Evolutionary conservation across 23 red algal genomes (phyloP), one percentile per base, ranked within the genome.

Genomic region (Agarophyton chilense): DNA sequence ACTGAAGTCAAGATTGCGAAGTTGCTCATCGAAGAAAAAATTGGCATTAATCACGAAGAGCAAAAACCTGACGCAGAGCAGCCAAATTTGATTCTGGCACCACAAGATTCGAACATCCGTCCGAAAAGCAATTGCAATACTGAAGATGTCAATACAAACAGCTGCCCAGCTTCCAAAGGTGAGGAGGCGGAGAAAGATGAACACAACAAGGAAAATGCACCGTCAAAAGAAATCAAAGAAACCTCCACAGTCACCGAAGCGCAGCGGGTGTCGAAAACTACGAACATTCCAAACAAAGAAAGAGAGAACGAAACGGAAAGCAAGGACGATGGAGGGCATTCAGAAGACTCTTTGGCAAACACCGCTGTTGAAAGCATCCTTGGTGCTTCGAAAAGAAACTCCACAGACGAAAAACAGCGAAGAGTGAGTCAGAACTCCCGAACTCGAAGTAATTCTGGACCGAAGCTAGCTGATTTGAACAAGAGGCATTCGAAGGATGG

Each of bases 1-100:
- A 65, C 79, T 14, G 55, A 83, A 47, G 79, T 83, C 17, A 83
- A 83, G 53, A 83, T 83, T 12, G 79, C 79, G 1, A 61, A 65
- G 39, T n/a, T 83, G 16, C 56, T 83, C 13, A 83, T 83, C 25
- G 79, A 83, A 66, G 79, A 83, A 47, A 61, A 65, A 33, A 61
- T 64, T 31, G 79, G 79, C 34, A 52, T 83, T 25, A 29, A 60
- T 11, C 68, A 74, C 24, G 68, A 74, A 7, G 39, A 46, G 21
- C 31, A 65, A 33, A 42, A 18, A 6, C 40, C 2, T 17, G 43
- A 43, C 10, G 68, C 13, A 24, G 68, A 74, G 6, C 29, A 74
- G 24, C 14, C 60, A 36, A 45, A 26, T 21, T 43, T 39, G 3
- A 39, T 74, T 14, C 68, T 74, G 5, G 25, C n/a, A 11, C 41